These are phyloP conservation scores for Raphanus sativus DNA, from an alignment of 345 rosid genomes.

Conservation along the genomic window DNA sequence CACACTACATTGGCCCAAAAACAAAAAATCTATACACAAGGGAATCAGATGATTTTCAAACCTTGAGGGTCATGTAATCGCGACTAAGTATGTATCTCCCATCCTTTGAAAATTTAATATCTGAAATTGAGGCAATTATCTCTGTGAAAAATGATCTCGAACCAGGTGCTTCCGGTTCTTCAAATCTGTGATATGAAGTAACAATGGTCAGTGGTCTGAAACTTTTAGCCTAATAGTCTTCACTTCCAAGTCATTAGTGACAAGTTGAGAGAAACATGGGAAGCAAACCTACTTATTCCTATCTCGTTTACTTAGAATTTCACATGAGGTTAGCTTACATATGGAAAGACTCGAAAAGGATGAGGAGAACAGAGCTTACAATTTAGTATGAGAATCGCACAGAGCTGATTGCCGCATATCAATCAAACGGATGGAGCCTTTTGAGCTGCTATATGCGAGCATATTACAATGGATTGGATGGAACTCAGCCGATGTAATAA, in stretches of 20 bases:
- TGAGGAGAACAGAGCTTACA: conserved; percentile 55
- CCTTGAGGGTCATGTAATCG: conserved; percentile 99
- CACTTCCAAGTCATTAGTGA: not conserved
- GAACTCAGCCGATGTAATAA: conserved; percentile 98
- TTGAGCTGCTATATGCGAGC: conserved; percentile 98
- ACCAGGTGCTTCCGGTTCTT: conserved; percentile 90
- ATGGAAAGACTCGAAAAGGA: not conserved
- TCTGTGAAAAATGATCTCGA: conserved; percentile 99
- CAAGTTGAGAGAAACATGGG: not conserved
- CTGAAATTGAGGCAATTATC: conserved; percentile 98
- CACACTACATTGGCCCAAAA: not conserved
- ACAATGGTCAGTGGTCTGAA: conserved; percentile 15
- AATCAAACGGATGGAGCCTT: conserved; percentile 96
- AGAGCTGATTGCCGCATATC: conserved; percentile 99
- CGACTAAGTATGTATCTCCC: conserved; percentile 96
- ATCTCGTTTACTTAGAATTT: not conserved
- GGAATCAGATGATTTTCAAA: conserved; percentile 24
- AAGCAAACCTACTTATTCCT: not conserved
- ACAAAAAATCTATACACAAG: conserved; percentile 23
- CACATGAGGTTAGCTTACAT: not conserved
- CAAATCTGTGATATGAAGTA: conserved; percentile 62
- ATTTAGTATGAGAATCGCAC: conserved; percentile 93
- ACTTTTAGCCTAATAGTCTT: not conserved
- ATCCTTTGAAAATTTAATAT: conserved; percentile 83
- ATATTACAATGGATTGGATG: conserved; percentile 93